A percentile compares a stretch with the other conserved stretches of the same genome.
phyloP scores from a whole-genome alignment of 2,329 filamentous ascomycete genomes.

The Didymella keratinophila region DNA sequence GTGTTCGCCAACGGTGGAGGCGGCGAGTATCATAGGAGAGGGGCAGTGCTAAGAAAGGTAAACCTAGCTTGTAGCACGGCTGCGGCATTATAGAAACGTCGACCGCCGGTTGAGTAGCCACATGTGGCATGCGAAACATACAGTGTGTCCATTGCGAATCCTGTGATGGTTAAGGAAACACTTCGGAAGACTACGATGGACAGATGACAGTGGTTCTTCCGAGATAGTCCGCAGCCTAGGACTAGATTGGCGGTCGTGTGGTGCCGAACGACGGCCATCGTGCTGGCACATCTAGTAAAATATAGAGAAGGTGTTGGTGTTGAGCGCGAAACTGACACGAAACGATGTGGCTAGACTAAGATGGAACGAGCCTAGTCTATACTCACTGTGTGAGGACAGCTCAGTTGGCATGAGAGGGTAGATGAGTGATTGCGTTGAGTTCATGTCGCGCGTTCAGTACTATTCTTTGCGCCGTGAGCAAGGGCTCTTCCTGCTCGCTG shows the following conservation, averaged over 20 bases:
- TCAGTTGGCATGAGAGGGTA: background rate
- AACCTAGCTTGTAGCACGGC: conserved; percentile 29
- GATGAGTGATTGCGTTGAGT: background rate
- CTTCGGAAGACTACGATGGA: background rate
- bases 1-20: conserved; percentile 17
- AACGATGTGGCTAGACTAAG: conserved; percentile 10
- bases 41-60: conserved; percentile 21
- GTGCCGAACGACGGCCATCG: background rate
- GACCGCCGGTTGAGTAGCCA: conserved; percentile 18
- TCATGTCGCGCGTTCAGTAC: background rate
- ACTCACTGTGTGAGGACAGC: background rate
- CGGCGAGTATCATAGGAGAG: conserved; percentile 18
- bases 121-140: conserved; percentile 27
- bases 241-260: too few species aligned
- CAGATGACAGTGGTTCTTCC: background rate
- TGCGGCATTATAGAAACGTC: conserved; percentile 34
- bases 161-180: conserved; percentile 15
- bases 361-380: conserved; percentile 1
- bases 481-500: background rate
- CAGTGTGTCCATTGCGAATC: conserved; percentile 8
- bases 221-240: background rate
- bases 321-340: conserved; percentile 21
- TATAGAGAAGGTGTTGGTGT: conserved; percentile 1
- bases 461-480: background rate
- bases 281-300: background rate